Evolutionary conservation across 1,284 basidiomycete species (phyloP), one percentile per base, ranked within the genome.

Genomic region (Fereydounia khargensis): DNA sequence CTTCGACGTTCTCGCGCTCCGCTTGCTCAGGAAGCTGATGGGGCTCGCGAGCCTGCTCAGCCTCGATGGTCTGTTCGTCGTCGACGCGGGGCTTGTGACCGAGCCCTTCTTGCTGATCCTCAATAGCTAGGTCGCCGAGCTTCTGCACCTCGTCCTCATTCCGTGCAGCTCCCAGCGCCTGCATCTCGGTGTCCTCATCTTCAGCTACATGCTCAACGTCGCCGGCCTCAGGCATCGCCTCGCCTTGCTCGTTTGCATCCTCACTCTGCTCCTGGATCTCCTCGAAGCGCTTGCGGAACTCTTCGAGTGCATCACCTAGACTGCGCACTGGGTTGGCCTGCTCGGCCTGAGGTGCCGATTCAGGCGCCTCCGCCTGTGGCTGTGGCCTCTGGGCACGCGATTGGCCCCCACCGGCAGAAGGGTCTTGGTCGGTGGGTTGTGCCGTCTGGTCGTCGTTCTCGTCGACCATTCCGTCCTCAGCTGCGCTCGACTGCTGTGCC

Each of bases 281-380:
- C 53, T 94, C 85, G 58, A 91, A 84, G 13, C 86, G 84, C 52
- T 88, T 85, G 42, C 83, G 84, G 59, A 96, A 88, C 68, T 92
- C 88, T 60, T 87, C 83, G 44, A 91, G 77, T 1, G 88, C 83
- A 72, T 97, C 92, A 27, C 91, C 91, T 3, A 94, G 83, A 53
- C 84, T 87, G 44, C 91, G 87, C 21, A 87, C 78, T 4, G 88
- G 84, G 64, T 90, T 87, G 25, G 59, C 53, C 22, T 69, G 50
- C 11, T 56, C 46, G 24, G 36, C 52, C 28, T 59, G 36, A 20
- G 62, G 46, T 18, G 35, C 46, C 13, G 45, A 39, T 22, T 39
- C 19, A 33, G 46, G 51, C 33, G 51, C 36, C 8, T 40, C 22
- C 19, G 23, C 28, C 31, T 13, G 5, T 14, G 20, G 35, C 43